A percentile compares a stretch with the other conserved stretches of the same genome.
phyloP scores from a whole-genome alignment of 257 asterid species.

The Solanum acaule region DNA sequence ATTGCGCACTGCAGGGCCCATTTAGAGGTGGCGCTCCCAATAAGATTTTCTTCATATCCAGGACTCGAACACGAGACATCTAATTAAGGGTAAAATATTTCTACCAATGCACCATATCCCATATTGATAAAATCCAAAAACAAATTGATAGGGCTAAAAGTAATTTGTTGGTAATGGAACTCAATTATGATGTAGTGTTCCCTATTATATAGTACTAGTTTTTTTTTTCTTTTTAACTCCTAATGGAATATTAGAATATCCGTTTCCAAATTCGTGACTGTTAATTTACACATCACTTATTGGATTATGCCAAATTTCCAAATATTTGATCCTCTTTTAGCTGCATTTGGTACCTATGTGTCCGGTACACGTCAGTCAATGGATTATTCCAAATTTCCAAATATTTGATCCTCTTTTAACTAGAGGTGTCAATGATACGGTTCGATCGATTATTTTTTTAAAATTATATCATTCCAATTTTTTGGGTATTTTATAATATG shows the following conservation, averaged over 20 bases:
- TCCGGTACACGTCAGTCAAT: background rate
- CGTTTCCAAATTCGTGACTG: background rate
- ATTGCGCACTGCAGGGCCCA: too few relatives aligned
- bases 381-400: background rate
- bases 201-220: background rate
- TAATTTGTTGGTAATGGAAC: background rate
- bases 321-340: background rate
- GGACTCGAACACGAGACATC: fast-evolving
- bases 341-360: background rate
- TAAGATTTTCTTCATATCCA: too few relatives aligned
- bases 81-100: fast-evolving
- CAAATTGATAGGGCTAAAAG: background rate
- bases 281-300: background rate
- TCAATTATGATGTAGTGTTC: background rate
- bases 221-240: background rate
- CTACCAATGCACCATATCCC: fast-evolving
- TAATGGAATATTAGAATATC: background rate
- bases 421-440: background rate
- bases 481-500: background rate
- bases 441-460: too few relatives aligned
- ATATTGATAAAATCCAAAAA: too few relatives aligned
- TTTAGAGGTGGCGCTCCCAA: fast-evolving
- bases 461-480: too few relatives aligned
- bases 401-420: too few relatives aligned
- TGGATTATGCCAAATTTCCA: background rate